These are phyloP conservation scores for Passalora sequoiae DNA, from an alignment of 2,329 filamentous ascomycete genomes.

Conservation along the genomic window DNA sequence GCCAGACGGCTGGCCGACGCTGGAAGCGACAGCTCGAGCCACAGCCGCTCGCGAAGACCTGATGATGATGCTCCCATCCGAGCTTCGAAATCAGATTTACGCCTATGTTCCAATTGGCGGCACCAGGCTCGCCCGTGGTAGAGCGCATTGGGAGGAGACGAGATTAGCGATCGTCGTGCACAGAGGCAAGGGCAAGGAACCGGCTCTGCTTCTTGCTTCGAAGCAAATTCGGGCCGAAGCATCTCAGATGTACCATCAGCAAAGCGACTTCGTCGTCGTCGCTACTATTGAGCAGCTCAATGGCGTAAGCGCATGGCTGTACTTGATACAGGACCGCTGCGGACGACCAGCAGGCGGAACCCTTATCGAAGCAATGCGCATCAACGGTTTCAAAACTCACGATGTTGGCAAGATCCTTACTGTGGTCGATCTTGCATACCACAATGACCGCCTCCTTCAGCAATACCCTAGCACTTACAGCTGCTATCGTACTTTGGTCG, in stretches of 20 bases:
- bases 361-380: too few species aligned
- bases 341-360: too few species aligned
- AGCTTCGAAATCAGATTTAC: conserved; percentile 10
- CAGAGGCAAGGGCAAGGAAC: background rate
- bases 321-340: too few species aligned
- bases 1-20: background rate
- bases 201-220: conserved; percentile 11
- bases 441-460: too few species aligned
- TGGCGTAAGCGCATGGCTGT: background rate
- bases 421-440: too few species aligned
- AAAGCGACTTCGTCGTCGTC: background rate
- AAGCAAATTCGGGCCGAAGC: conserved; percentile 13
- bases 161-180: background rate
- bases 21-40: background rate
- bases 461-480: too few species aligned
- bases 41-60: conserved; percentile 2
- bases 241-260: background rate
- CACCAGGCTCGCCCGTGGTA: too few species aligned
- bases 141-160: background rate
- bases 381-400: too few species aligned
- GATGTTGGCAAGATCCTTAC: too few species aligned
- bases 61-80: conserved; percentile 4
- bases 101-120: background rate
- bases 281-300: background rate
- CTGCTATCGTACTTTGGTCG: too few species aligned